Evolutionary conservation across 164 flowering plant species (phyloP).

Genomic region (Macadamia tetraphylla): DNA sequence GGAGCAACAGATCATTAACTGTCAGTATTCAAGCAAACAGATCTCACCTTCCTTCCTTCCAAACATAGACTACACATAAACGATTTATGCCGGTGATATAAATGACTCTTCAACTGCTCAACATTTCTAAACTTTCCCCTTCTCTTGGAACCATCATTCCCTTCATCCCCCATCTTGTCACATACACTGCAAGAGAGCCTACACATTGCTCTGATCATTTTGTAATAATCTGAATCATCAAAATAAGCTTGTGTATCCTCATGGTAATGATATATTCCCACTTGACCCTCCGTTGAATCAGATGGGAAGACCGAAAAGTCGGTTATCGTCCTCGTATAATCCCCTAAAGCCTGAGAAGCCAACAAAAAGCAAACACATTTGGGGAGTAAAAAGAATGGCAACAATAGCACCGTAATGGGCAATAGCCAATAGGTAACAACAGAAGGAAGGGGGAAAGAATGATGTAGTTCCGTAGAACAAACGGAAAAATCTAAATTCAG

Average conservation of each 20-base stretch:
- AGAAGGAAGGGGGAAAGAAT: too few species aligned
- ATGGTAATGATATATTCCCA: slow-evolving; percentile 82
- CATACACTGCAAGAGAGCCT: slow-evolving; percentile 83
- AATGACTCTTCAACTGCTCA: slow-evolving; percentile 80
- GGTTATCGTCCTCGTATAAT: slow-evolving; percentile 60
- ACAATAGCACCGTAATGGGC: too few species aligned
- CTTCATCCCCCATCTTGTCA: slow-evolving; percentile 54
- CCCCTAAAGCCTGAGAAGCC: slow-evolving; percentile 71
- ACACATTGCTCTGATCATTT: slow-evolving; percentile 94
- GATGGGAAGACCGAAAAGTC: slow-evolving; percentile 69
- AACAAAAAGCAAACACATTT: not conserved
- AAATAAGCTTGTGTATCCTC: slow-evolving; percentile 80
- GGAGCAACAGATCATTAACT: not conserved
- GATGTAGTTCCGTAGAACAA: not conserved
- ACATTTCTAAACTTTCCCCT: slow-evolving; percentile 52
- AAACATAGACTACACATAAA: slow-evolving; percentile 83
- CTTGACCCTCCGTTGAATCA: slow-evolving; percentile 59
- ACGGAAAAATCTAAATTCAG: not conserved
- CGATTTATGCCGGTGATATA: slow-evolving; percentile 63
- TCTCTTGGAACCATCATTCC: slow-evolving; percentile 46
- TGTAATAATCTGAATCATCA: slow-evolving; percentile 87
- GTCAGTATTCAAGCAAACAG: not conserved
- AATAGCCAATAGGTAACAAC: too few species aligned
- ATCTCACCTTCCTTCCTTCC: slow-evolving; percentile 85
- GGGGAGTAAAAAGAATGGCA: too few species aligned